Percentiles rank a stretch among this genome's conserved stretches.
phyloP scores from a whole-genome alignment of 2,329 filamentous ascomycete species.

The Bisporella sp. region DNA sequence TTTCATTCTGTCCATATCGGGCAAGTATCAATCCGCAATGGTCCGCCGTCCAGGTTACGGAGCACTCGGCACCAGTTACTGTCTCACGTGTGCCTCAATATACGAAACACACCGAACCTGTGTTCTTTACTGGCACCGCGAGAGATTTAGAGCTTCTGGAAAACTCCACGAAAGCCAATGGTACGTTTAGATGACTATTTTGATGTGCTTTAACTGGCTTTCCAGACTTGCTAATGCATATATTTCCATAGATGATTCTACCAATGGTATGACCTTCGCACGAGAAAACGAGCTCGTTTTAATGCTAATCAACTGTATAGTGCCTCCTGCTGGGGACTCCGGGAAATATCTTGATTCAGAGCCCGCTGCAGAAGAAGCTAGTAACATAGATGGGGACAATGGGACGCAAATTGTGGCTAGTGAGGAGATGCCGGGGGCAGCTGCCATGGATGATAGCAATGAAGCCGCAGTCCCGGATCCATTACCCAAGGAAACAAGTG shows the following conservation, averaged over 20 bases:
- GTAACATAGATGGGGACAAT: not conserved
- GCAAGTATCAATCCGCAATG: slow-evolving; percentile 19
- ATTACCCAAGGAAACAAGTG: not conserved
- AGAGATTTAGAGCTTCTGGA: slow-evolving; percentile 15
- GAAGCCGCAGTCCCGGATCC: no score
- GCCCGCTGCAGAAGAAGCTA: not conserved
- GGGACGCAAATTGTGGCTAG: not conserved
- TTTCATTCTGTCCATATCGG: slow-evolving; percentile 26
- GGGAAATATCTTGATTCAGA: not conserved
- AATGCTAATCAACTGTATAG: not conserved
- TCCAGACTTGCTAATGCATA: not conserved
- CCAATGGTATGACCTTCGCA: not conserved
- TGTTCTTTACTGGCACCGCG: slow-evolving; percentile 16
- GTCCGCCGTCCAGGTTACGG: slow-evolving; percentile 7
- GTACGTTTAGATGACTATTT: not conserved
- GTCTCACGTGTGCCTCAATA: slow-evolving; percentile 1
- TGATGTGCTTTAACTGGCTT: no score
- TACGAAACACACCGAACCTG: slow-evolving; percentile 10
- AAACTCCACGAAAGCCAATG: slow-evolving; percentile 9
- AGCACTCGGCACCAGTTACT: slow-evolving; percentile 1
- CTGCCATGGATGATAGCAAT: not conserved
- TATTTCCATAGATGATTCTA: not conserved
- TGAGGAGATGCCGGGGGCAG: not conserved
- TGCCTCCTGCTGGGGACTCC: not conserved
- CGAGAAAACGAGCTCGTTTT: no score